These are phyloP conservation scores for Daldinia caldariorum DNA, from an alignment of 495 filamentous ascomycete species.

Conservation along the genomic window DNA sequence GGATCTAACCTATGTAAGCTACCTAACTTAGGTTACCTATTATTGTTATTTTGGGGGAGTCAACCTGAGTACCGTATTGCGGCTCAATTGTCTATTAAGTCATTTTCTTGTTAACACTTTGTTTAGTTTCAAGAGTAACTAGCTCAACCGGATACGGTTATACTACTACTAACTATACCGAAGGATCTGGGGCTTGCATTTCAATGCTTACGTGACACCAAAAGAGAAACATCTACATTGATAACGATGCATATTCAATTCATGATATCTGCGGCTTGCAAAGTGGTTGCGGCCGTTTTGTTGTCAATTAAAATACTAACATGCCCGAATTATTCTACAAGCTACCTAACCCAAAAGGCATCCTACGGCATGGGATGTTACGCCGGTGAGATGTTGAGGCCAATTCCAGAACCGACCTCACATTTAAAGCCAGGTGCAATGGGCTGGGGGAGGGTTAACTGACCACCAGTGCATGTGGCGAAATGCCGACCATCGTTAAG, in stretches of 20 bases:
- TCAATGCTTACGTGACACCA: no score
- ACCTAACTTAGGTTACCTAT: no score
- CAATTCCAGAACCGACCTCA: slow-evolving; percentile 32
- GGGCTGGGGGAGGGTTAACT: slow-evolving; percentile 32
- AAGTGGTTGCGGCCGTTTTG: neutral
- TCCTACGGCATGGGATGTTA: neutral
- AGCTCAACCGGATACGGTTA: neutral
- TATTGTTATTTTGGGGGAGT: no score
- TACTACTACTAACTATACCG: no score
- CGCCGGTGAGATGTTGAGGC: slow-evolving; percentile 36
- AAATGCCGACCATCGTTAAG: slow-evolving; percentile 37
- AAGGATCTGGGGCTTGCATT: no score
- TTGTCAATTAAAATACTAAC: neutral
- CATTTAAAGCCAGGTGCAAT: slow-evolving; percentile 41
- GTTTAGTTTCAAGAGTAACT: neutral
- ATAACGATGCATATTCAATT: no score
- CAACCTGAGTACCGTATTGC: no score
- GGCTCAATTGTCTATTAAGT: no score
- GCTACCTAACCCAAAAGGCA: no score
- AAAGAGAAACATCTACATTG: no score
- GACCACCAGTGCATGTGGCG: slow-evolving; percentile 41
- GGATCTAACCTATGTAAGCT: neutral
- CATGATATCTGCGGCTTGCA: neutral
- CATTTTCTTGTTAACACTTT: no score
- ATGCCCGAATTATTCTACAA: neutral